Evolutionary conservation across 2,329 filamentous ascomycete species (phyloP), one percentile per base, ranked within the genome.

Genomic region (Hirsutella minnesotensis): DNA sequence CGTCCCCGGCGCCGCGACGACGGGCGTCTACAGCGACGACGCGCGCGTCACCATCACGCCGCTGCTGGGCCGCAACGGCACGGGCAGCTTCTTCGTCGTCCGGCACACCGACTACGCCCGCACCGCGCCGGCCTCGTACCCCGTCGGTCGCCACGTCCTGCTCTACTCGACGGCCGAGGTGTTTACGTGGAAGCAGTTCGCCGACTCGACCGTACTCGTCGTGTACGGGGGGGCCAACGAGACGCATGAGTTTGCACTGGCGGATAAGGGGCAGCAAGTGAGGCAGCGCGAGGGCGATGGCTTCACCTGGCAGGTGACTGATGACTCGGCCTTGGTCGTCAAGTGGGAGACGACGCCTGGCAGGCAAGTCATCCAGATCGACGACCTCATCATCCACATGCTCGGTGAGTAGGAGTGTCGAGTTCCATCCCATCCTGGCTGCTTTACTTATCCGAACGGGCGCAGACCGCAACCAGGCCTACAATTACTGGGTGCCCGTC

Each of bases 91-190:
- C 61, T 88, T 79, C 56, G 68, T 89, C 2, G 63, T 80, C 4
- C 69, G 83, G 31, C 84, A 90, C 53, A 59, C 73, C 0, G 73
- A 79, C 43, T 86, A 83, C 54, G 72, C 75, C n/a, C 73, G 70
- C 15, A 62, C 69, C 0, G 67, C 61, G 0, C 70, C 74, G 1
- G 75, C 75, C 0, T 62, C 66, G 1, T 90, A 85, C 46, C 65
- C 73, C 12, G 60, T 85, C 38, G 78, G 76, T 0, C 69, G 71
- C n/a, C 60, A 65, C 5, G 73, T 65, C 1, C 53, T 86, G 15
- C 56, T 83, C 1, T 86, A 85, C 58, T 83, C 77, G 0, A 81
- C 81, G 2, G 79, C 78, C 0, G 81, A 86, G 52, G 73, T 86
- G 20, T 77, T 80, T 47, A 83, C 79, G 0, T 83, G 79, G 75